Evolutionary conservation across 2,329 filamentous ascomycete species (phyloP).

Genomic region (Pseudopithomyces chartarum): DNA sequence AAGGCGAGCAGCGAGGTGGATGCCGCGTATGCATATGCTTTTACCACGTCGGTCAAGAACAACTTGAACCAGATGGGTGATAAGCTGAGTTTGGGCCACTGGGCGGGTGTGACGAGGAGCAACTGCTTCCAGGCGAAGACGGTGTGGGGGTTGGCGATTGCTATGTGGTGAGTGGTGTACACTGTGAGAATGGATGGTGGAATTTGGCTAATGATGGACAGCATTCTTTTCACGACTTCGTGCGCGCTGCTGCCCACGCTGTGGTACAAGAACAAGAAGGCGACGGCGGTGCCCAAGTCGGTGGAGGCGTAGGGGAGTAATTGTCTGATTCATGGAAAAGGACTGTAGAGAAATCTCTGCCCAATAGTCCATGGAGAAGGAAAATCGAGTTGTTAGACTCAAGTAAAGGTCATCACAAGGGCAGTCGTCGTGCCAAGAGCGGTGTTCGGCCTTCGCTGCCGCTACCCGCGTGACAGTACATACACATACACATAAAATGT

Average conservation of each 20-base stretch:
- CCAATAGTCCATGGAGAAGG: not conserved
- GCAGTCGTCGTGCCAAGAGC: slow-evolving; percentile 26
- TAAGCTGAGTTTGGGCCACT: slow-evolving; percentile 56
- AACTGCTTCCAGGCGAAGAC: slow-evolving; percentile 86
- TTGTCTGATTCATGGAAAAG: not conserved
- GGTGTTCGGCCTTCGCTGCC: slow-evolving; percentile 13
- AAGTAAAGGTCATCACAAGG: no score
- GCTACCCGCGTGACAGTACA: not conserved
- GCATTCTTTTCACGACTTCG: slow-evolving; percentile 54
- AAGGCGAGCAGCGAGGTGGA: slow-evolving; percentile 52
- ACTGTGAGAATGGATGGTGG: no score
- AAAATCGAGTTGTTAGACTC: no score
- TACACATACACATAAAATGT: no score
- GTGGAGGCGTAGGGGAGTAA: slow-evolving; percentile 32
- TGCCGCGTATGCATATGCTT: slow-evolving; percentile 56
- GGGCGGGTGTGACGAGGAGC: slow-evolving; percentile 64
- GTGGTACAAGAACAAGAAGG: slow-evolving; percentile 57
- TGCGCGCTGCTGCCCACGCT: slow-evolving; percentile 53
- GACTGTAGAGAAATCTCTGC: not conserved
- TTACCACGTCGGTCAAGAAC: slow-evolving; percentile 57
- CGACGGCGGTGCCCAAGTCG: slow-evolving; percentile 40
- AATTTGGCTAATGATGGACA: slow-evolving; percentile 22
- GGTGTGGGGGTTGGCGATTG: slow-evolving; percentile 84
- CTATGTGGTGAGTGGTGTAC: slow-evolving; percentile 63
- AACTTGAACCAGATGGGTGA: slow-evolving; percentile 58